Evolutionary conservation across 2,329 filamentous ascomycete species (phyloP).

Genomic region (Fusarium clavum): DNA sequence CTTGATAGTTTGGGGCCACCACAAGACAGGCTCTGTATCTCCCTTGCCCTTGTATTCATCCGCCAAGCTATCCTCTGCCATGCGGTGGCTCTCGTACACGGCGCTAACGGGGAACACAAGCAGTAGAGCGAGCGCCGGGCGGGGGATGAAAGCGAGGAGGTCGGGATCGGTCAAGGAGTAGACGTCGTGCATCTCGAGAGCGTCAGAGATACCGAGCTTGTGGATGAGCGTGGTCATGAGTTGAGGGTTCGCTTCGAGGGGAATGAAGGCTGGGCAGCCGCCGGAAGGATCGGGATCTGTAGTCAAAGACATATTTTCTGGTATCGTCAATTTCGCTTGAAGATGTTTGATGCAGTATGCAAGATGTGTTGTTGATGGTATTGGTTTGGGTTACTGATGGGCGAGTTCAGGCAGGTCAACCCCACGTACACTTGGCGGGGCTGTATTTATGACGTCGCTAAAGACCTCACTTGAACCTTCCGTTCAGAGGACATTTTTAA

Average conservation of each 20-base stretch:
- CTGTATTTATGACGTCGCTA: conserved; percentile 28
- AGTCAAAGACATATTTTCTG: conserved; percentile 48
- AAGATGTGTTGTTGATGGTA: background rate
- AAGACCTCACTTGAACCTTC: background rate
- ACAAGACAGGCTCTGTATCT: conserved; percentile 79
- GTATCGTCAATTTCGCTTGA: background rate
- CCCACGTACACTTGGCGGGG: conserved; percentile 29
- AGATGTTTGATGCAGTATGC: background rate
- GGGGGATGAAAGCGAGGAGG: conserved; percentile 86
- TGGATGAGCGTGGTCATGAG: conserved; percentile 87
- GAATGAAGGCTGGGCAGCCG: conserved; percentile 63
- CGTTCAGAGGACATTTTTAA: background rate
- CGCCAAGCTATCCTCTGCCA: conserved; percentile 75
- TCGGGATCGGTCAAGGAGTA: conserved; percentile 89
- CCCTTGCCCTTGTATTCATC: conserved; percentile 76
- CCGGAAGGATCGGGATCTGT: conserved; percentile 56
- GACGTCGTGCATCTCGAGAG: conserved; percentile 87
- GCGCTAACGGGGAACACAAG: conserved; percentile 90
- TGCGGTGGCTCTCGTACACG: conserved; percentile 81
- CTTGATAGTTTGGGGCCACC: conserved; percentile 95
- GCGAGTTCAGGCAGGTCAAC: background rate
- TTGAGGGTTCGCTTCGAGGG: conserved; percentile 81
- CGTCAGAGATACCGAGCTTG: conserved; percentile 83
- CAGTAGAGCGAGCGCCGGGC: conserved; percentile 87
- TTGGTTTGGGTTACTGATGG: background rate